Base-by-base conservation (phyloP, 2,329 filamentous ascomycete species). In the Epichloe baconii region DNA sequence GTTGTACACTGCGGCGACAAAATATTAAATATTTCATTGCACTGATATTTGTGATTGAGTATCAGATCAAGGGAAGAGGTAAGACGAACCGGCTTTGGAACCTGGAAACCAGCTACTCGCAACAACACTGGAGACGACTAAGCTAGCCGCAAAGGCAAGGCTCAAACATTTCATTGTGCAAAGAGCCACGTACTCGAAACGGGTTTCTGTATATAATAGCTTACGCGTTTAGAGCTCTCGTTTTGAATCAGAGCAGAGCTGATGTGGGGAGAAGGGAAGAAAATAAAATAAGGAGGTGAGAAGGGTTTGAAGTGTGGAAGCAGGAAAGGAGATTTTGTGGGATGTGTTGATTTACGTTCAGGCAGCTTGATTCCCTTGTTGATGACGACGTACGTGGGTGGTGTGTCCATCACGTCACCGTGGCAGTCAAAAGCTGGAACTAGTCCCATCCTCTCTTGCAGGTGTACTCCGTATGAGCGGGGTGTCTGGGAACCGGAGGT, bases 61-160 rank as follows among this genome's bases (percentile, higher is more conserved):
- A 38, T 23, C 23, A 17, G 14, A 41, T 42, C 14, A 3, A 17
- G 26, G 17, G 40, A 17, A 41, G 43, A 7, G 14, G n/a, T 17
- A 17, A 41, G 23, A 57, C 86, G 61, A 77, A 95, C 90, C 85
- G 64, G 88, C 75, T 70, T 88, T 93, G 65, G 79, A 60, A n/a
- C 67, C 67, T 15, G 67, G 80, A 65, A 95, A 89, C 89, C 89
- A 96, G 68, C 72, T 85, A 71, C 83, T 89, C 57, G 83, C 87
- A 56, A 80, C 71, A 46, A 80, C 82, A 55, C 76, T 77, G 63
- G 87, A 80, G 41, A 84, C 79, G 64, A 86, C 84, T 53, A 95
- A 72, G 61, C 81, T 80, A 64, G 87, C 75, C 62, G 87, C 74
- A 58, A 91, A 70, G 69, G 88, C 66, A 65, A 82, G 78, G 55